Evolutionary conservation across 352 stramenopile genomes (phyloP).

Genomic region (Phytophthora colocasiae): DNA sequence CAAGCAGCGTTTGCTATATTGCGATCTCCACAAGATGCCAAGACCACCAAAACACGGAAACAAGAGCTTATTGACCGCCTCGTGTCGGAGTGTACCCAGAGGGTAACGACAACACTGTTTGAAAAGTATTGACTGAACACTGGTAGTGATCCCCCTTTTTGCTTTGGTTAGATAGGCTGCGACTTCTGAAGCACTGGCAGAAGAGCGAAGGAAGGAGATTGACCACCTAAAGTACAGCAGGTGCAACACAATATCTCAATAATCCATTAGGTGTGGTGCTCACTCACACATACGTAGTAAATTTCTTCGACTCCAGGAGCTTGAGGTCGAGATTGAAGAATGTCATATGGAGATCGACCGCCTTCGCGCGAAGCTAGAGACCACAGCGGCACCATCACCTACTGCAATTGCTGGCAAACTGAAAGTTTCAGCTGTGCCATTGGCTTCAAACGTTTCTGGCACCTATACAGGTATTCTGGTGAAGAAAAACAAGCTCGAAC

Average conservation of each 20-base stretch:
- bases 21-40: conserved; percentile 61
- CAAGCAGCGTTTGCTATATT: conserved; percentile 67
- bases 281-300: conserved; percentile 45
- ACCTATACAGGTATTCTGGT: neutral
- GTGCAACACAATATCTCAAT: conserved; percentile 21
- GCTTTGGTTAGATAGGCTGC: conserved; percentile 45
- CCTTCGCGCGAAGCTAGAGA: conserved; percentile 40
- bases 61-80: conserved; percentile 67
- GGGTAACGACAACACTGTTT: conserved; percentile 29
- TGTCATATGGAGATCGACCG: conserved; percentile 62
- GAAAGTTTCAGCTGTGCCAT: conserved; percentile 35
- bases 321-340: conserved; percentile 70
- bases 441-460: conserved; percentile 7
- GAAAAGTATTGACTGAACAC: neutral
- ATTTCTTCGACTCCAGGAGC: conserved; percentile 73
- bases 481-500: conserved; percentile 29
- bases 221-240: conserved; percentile 63
- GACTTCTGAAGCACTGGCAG: conserved; percentile 60
- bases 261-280: neutral
- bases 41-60: conserved; percentile 69
- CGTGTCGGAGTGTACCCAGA: conserved; percentile 63
- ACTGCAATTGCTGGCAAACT: conserved; percentile 56
- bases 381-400: neutral
- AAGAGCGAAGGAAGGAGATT: conserved; percentile 64
- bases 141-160: conserved; percentile 15